A percentile compares a stretch with the other conserved stretches of the same genome.
These are phyloP conservation scores for Abrus precatorius DNA, from an alignment of 306 rosid species.

Conservation along the genomic window DNA sequence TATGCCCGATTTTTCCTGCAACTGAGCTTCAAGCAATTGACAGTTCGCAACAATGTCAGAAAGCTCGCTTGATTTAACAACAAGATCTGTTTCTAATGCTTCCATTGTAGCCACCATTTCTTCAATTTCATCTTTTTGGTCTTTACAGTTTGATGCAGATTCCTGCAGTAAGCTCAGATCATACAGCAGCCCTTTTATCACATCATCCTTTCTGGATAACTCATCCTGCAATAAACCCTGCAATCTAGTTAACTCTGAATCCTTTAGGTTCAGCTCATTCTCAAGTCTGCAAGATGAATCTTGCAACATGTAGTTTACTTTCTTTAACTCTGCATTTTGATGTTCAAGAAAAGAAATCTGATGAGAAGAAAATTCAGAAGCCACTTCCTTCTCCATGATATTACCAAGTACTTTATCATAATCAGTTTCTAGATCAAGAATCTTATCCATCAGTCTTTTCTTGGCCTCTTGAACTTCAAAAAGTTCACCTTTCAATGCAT, in stretches of 20 bases:
- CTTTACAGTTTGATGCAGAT: conserved; percentile 84
- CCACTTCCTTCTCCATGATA: conserved; percentile 59
- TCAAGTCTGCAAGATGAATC: conserved; percentile 53
- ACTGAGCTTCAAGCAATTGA: conserved; percentile 68
- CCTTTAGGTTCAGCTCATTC: conserved; percentile 57
- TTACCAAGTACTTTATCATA: conserved; percentile 52
- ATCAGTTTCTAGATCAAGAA: conserved; percentile 64
- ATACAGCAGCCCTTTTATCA: conserved; percentile 81
- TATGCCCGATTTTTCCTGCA: conserved; percentile 64
- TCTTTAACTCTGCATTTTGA: conserved; percentile 56
- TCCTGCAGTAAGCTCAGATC: conserved; percentile 97
- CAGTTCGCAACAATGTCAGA: conserved; percentile 58
- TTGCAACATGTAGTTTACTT: conserved; percentile 49
- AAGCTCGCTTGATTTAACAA: conserved; percentile 73
- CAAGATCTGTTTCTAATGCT: conserved; percentile 74
- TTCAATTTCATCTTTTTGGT: conserved; percentile 79
- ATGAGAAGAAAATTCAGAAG: conserved; percentile 50
- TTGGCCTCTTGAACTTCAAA: conserved; percentile 55
- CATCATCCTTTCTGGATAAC: conserved; percentile 78
- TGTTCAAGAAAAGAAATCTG: conserved; percentile 60
- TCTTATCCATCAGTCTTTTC: conserved; percentile 55
- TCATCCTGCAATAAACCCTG: conserved; percentile 66
- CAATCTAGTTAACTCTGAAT: conserved; percentile 61
- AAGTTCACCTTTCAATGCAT: conserved; percentile 62
- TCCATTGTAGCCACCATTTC: conserved; percentile 65